These are phyloP conservation scores for Pichia sp. DNA, from an alignment of 1,139 yeast species.

Conservation along the genomic window DNA sequence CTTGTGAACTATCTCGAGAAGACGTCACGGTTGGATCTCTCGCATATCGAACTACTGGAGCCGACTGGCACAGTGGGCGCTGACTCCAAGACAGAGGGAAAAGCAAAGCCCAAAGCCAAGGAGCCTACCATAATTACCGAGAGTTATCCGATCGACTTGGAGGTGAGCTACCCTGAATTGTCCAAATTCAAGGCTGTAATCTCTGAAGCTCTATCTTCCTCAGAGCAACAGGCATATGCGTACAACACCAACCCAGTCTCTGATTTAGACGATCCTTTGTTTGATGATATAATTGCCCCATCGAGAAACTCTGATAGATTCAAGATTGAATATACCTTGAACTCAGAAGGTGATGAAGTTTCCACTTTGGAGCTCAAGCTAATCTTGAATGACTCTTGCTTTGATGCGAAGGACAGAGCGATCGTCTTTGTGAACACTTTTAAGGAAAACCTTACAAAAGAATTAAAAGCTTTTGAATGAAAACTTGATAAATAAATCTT, in stretches of 20 bases:
- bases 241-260: constrained; percentile 27
- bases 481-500: not conserved
- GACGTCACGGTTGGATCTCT: constrained; percentile 68
- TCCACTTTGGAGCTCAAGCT: constrained; percentile 40
- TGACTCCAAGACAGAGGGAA: not conserved
- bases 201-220: constrained; percentile 36
- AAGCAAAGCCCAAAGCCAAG: constrained; percentile 13
- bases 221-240: constrained; percentile 79
- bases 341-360: constrained; percentile 21
- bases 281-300: constrained; percentile 78
- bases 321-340: constrained; percentile 33
- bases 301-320: constrained; percentile 58
- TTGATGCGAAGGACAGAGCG: constrained; percentile 45
- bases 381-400: constrained; percentile 42
- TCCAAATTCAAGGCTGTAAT: constrained; percentile 10
- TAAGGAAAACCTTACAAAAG: constrained; percentile 19
- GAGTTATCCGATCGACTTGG: constrained; percentile 10
- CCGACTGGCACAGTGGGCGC: constrained; percentile 33
- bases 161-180: constrained; percentile 13
- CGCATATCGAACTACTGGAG: constrained; percentile 53
- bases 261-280: constrained; percentile 68
- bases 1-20: constrained; percentile 56
- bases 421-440: constrained; percentile 28
- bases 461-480: constrained; percentile 2
- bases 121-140: constrained; percentile 18